Base-by-base conservation (phyloP, 345 rosid species). In the Citrus medica region DNA sequence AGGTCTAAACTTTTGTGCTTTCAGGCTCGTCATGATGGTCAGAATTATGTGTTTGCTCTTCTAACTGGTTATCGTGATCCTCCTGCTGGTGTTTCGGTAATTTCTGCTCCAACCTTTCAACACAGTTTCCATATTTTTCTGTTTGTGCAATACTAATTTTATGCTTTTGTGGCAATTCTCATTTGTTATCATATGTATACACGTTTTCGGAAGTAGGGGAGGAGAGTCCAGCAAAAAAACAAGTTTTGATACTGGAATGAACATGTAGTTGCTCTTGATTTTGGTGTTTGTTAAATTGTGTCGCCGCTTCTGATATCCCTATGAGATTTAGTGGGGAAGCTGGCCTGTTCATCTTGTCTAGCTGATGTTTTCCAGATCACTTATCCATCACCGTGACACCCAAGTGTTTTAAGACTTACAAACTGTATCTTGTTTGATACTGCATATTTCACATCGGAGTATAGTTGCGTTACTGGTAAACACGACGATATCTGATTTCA, bases 1-100 rank as follows among this genome's bases (percentile, higher is more conserved):
- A 56, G 67, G 46, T 63, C 75, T 74, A 22, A 81, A 9, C 37
- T 32, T 69, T 78, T 77, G 40, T 55, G 74, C 66, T 86, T 75
- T 70, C 88, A 97, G 99, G 99, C 99, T 82, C 98, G 99, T 73
- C 99, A 94, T 90, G 91, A 91, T 78, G 98, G 99, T 65, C 99
- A 94, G 87, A 97, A 94, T 78, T 97, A 97, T 79, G 99, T 97
- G 56, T 94, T 97, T 83, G 84, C 98, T 66, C 99, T 97, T 81
- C 86, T 97, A 75, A 97, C 98, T 40, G 99, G 99, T 80, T 97
- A 97, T 76, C 98, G 80, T 80, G 99, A 97, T 77, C 99, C 99
- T 84, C 99, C 99, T 80, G 98, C 99, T 83, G 99, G 99, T 62
- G 87, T 97, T 79, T 76, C 86, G 77, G 99, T 94, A 89, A 80